Evolutionary conservation across 2,329 filamentous ascomycete genomes (phyloP), one percentile per base, ranked within the genome.

Genomic region (Ophiocordyceps camponoti-leonardi): DNA sequence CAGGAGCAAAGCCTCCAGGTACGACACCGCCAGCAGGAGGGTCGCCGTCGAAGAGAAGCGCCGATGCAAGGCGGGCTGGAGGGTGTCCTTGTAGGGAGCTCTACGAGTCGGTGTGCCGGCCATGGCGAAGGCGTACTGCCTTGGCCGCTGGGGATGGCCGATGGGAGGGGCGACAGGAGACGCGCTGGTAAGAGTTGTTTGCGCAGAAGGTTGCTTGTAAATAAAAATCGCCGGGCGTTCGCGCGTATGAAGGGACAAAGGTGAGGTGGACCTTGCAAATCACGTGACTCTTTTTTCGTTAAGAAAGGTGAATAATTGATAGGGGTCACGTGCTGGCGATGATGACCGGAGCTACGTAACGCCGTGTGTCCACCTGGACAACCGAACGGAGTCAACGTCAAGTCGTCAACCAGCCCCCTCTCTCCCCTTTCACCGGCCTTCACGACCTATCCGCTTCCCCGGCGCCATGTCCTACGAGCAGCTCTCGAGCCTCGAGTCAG

Each of bases 401-500:
- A 54, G 13, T n/a, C 20, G 7, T 18, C 35, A 39, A 39, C 35
- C 35, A 30, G 20, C 19, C 26, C 22, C 26, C 37, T 12, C 22
- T 26, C 4, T 22, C 43, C n/a, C 13, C 10, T 41, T 14, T 23
- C 7, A 7, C 20, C 35, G 35, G n/a, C 35, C 18, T 39, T 31
- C 20, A 31, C 31, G 22, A 31, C 42, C 14, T 28, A 40, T 14
- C 20, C 39, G 39, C 22, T 19, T 19, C 6, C 39, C 6, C 39
- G 26, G 39, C 44, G 42, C 14, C 50, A 96, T 96, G 90, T 94
- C 90, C 18, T 96, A 92, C 67, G 84, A 94, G 61, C 84, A 86
- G 54, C 75, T 92, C 51, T 83, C 83, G 47, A 82, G 77, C 49
- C 72, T 95, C 53, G 90, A 96, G 69, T 79, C 88, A 53, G 71